These are phyloP conservation scores for Aquilaria yunnanensis DNA, from an alignment of 345 rosid genomes.

Conservation along the genomic window DNA sequence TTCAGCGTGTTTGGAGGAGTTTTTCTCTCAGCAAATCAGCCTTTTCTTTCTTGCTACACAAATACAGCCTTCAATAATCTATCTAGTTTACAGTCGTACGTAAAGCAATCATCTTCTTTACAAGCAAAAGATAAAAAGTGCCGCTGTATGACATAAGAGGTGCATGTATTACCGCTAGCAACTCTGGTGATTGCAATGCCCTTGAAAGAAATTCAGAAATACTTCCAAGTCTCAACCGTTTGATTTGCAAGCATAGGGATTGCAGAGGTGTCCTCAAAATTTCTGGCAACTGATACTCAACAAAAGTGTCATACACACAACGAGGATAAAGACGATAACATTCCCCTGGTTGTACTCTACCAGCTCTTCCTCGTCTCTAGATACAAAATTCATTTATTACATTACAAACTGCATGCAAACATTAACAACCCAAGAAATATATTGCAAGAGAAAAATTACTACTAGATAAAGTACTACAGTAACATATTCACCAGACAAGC, in stretches of 20 bases:
- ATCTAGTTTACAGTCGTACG: neutral
- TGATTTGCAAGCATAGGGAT: conserved; percentile 90
- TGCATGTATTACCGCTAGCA: conserved; percentile 50
- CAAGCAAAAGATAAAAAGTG: too few species aligned
- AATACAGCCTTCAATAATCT: neutral
- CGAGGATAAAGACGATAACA: conserved; percentile 88
- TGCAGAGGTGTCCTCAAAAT: conserved; percentile 92
- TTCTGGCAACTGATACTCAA: conserved; percentile 91
- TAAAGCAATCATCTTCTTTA: too few species aligned
- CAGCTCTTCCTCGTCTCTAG: conserved; percentile 95
- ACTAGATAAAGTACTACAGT: too few species aligned
- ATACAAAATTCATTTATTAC: conserved; percentile 2
- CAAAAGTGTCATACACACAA: conserved; percentile 76
- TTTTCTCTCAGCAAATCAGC: too few species aligned
- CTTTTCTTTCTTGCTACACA: too few species aligned
- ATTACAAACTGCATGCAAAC: too few species aligned
- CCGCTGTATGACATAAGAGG: neutral
- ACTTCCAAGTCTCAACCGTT: conserved; percentile 78
- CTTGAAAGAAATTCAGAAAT: conserved; percentile 74
- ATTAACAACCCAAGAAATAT: too few species aligned
- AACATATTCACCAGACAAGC: too few species aligned
- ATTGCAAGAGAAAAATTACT: too few species aligned
- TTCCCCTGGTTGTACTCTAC: conserved; percentile 91
- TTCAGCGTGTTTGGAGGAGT: too few species aligned
- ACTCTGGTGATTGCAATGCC: conserved; percentile 90